A percentile compares a stretch with the other conserved stretches of the same genome.
Evolutionary conservation across 305 asterid species (phyloP).

Genomic region (Solanum hybrid): DNA sequence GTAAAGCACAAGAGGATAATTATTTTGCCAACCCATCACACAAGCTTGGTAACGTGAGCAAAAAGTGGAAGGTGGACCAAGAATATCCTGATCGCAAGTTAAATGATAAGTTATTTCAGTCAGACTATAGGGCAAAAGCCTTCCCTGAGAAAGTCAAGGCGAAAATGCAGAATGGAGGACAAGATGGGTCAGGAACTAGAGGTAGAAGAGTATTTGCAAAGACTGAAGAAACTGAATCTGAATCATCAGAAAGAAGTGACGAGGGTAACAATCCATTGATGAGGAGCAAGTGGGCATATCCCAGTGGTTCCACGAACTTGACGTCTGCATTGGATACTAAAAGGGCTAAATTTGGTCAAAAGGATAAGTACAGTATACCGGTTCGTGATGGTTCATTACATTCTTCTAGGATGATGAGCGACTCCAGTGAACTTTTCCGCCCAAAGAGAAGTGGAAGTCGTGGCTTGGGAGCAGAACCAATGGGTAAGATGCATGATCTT

Average conservation of each 20-base stretch:
- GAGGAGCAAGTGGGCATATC: slow-evolving; percentile 95
- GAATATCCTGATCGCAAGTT: slow-evolving; percentile 47
- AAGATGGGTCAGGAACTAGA: slow-evolving; percentile 34
- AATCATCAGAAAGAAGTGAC: slow-evolving; percentile 74
- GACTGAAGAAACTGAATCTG: slow-evolving; percentile 88
- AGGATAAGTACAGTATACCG: slow-evolving; percentile 38
- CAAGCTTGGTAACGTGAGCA: slow-evolving; percentile 38
- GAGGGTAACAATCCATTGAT: slow-evolving; percentile 77
- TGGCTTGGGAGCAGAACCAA: slow-evolving; percentile 29
- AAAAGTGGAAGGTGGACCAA: slow-evolving; percentile 54
- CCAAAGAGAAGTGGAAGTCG: slow-evolving; percentile 27
- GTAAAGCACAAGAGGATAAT: slow-evolving; percentile 36
- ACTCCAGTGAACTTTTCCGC: slow-evolving; percentile 31
- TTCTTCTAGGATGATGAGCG: slow-evolving; percentile 29
- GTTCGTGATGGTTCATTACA: slow-evolving; percentile 45
- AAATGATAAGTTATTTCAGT: slow-evolving; percentile 37
- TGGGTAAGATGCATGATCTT: slow-evolving; percentile 66
- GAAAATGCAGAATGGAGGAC: slow-evolving; percentile 42
- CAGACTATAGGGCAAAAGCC: slow-evolving; percentile 37
- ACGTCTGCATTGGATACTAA: slow-evolving; percentile 34
- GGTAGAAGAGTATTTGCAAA: slow-evolving; percentile 32
- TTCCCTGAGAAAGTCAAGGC: slow-evolving; percentile 36
- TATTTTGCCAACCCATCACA: slow-evolving; percentile 41
- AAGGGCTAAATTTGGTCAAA: slow-evolving; percentile 41
- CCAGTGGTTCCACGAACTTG: slow-evolving; percentile 52